Evolutionary conservation across 805 yeast species (phyloP).

Genomic region (Dipodascus albidus): DNA sequence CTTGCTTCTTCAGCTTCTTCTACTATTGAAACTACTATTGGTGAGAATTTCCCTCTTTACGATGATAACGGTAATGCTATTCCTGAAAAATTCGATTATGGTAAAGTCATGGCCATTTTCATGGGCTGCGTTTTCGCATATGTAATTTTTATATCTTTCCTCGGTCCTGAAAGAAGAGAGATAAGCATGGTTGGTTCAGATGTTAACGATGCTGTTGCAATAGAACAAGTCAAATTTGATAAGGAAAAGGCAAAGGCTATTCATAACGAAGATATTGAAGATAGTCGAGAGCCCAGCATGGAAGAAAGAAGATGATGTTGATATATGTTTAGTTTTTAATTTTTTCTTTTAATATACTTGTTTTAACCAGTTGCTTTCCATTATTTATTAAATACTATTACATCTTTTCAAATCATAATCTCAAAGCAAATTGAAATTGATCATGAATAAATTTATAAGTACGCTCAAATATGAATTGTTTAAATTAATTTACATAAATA

Average conservation of each 20-base stretch:
- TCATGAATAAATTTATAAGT: too few species aligned
- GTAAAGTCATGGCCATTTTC: conserved; percentile 60
- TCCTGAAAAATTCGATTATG: conserved; percentile 39
- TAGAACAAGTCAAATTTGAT: background rate
- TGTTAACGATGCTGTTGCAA: background rate
- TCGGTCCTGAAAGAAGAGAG: conserved; percentile 44
- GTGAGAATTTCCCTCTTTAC: conserved; percentile 45
- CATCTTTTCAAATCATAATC: too few species aligned
- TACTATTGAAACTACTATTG: conserved; percentile 57
- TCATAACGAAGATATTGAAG: background rate
- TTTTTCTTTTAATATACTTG: too few species aligned
- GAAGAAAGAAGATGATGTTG: background rate
- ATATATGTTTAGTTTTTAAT: background rate
- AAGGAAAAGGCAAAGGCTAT: background rate
- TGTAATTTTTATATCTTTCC: conserved; percentile 34
- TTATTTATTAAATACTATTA: too few species aligned
- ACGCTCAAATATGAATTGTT: too few species aligned
- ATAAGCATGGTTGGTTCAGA: conserved; percentile 6
- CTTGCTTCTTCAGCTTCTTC: conserved; percentile 60
- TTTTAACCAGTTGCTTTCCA: too few species aligned
- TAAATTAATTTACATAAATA: too few species aligned
- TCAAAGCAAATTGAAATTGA: too few species aligned
- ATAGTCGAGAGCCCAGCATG: background rate
- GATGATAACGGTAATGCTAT: conserved; percentile 23
- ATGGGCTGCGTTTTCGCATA: conserved; percentile 54